A percentile compares a stretch with the other conserved stretches of the same genome.
phyloP scores from a whole-genome alignment of 2,329 filamentous ascomycete species.

The Trichoderma sp. region DNA sequence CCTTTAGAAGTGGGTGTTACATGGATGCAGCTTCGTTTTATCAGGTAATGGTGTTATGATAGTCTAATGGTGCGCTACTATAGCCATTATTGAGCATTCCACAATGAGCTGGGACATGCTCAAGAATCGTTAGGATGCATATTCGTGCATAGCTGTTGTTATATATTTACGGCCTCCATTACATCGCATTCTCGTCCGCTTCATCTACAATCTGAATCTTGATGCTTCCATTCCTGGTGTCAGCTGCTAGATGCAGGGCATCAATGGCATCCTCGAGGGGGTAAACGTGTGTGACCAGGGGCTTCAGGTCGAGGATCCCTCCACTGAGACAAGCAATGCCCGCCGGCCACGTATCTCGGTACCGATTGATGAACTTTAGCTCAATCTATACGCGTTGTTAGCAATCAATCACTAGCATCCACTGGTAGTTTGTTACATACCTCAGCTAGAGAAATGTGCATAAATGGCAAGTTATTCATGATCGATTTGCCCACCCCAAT shows the following conservation, averaged over 20 bases:
- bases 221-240: slow-evolving; percentile 2
- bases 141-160: background rate
- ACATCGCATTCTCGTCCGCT: background rate
- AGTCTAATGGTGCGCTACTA: background rate
- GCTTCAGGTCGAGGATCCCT: slow-evolving; percentile 5
- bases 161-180: background rate
- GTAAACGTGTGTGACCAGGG: background rate
- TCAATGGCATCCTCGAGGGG: background rate
- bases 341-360: slow-evolving; percentile 8
- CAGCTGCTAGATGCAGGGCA: background rate
- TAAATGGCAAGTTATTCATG: slow-evolving; percentile 11
- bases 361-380: slow-evolving; percentile 9
- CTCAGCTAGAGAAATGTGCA: slow-evolving; percentile 11
- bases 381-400: background rate
- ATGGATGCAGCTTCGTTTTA: background rate
- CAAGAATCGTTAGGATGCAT: background rate
- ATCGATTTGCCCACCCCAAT: slow-evolving; percentile 9
- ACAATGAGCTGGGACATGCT: background rate
- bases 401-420: background rate
- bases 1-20: background rate
- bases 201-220: slow-evolving; percentile 10
- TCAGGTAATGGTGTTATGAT: background rate
- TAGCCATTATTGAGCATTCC: no score
- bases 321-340: slow-evolving; percentile 4
- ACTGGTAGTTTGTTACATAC: background rate